Base-by-base conservation (phyloP, 2,329 filamentous ascomycete species). In the Paramyrothecium roridum region DNA sequence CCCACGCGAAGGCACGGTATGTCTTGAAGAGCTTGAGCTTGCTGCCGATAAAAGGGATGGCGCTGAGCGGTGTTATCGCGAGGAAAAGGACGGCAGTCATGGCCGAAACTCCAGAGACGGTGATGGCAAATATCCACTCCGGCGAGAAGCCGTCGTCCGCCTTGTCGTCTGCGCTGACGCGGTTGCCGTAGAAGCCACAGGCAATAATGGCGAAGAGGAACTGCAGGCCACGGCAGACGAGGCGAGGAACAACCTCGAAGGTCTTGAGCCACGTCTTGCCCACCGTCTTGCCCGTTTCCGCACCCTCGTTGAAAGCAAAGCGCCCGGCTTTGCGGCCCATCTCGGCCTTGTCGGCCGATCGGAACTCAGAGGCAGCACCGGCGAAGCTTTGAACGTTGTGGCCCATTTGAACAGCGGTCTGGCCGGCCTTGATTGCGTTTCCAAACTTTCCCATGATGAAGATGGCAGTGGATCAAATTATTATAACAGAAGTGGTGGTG, bases 131-230 rank as follows among this genome's bases (percentile, higher is more conserved):
- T 13, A 79, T 77, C 85, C 86, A 90, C 67, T 83, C 82, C 1
- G 80, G 69, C 0, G 73, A 69, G 64, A 83, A 78, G 12, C 74
- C 67, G n/a, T 65, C 59, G 52, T 67, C 68, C 40, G 59, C 62
- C 20, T 65, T 63, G 52, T 61, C 63, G 21, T 82, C 80, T 7
- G 69, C 64, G 56, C 77, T 68, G n/a, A 89, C 77, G 55, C 87
- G 84, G 56, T 78, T 73, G 16, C 82, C 86, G 63, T 90, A 93
- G 54, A 92, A 80, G 22, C 85, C 89, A 54, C 84, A 80, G 52
- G 89, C 84, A 46, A 87, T 81, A 56, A 92, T 73, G 48, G 83
- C 89, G 63, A 90, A 79, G 65, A 90, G 73, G 65, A 92, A 83
- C 66, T 93, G 89, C 33, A 89, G 70, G 64, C 85, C 78, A 58